Base-by-base conservation (phyloP, 257 asterid species). In the Solanum phureja region DNA sequence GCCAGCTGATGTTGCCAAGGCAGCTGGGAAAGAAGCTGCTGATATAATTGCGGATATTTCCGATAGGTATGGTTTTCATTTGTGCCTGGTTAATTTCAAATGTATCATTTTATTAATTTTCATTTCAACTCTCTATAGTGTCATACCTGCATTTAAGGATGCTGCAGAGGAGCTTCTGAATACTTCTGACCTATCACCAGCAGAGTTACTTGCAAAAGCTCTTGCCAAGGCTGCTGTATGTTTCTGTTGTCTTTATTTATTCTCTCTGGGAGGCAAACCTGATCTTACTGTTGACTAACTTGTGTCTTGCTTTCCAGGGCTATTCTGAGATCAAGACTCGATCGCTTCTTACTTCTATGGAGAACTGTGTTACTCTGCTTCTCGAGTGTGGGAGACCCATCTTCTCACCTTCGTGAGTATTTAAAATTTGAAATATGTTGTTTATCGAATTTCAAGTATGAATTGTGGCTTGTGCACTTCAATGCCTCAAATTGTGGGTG, bases 201-300 rank as follows among this genome's bases (percentile, higher is more conserved):
- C 92, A 29, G 99, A 96, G 68, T 91, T 96, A 72, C 98, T 97
- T 58, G 98, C 99, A 6, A 97, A 97, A 91, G 99, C 99, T 86
- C 94, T 97, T 86, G 99, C 99, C 37, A 96, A 92, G 87, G 97
- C 99, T 90, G 95, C 97, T 90, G 99, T 97, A 92, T 88, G 99
- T 90, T 86, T 52, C 64, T 86, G 21, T 73, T 86, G 35, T 38
- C 49, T 52, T 34, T 72, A 40, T 68, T 40, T 16, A 12, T 29
- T 34, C 29, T 71, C 33, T 73, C 83, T 73, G 64, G 6, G 74
- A 44, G 27, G 84, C 81, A 86, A 33, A 1, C 56, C 24, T 83
- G 60, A 37, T 82, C 38, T 87, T 52, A 60, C 88, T n/a, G 83
- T 85, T 89, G 87, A 87, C 21, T 34, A 34, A 84, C 56, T 31